phyloP scores from a whole-genome alignment of 805 yeast genomes.

The Clavispora asparagi region DNA sequence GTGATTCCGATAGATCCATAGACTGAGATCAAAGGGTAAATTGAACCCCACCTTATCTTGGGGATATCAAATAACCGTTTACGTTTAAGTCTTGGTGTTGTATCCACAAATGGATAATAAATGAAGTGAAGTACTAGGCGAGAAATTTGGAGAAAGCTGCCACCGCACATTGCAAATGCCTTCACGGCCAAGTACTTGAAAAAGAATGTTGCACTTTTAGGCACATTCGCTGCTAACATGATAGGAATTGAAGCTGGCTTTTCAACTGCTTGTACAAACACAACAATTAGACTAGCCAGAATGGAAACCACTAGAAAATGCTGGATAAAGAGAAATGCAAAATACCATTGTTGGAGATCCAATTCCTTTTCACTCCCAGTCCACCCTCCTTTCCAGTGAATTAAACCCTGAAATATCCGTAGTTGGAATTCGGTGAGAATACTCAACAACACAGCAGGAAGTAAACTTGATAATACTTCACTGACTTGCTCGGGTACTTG shows the following conservation, averaged over 20 bases:
- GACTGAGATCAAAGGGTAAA: slow-evolving; percentile 72
- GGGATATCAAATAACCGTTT: slow-evolving; percentile 40
- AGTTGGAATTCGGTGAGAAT: slow-evolving; percentile 61
- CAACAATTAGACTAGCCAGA: slow-evolving; percentile 68
- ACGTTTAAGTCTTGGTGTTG: slow-evolving; percentile 59
- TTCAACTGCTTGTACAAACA: slow-evolving; percentile 55
- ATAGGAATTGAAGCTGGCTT: slow-evolving; percentile 72
- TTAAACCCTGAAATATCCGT: slow-evolving; percentile 47
- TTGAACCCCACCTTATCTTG: slow-evolving; percentile 67
- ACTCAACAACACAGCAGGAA: slow-evolving; percentile 65
- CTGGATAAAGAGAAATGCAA: slow-evolving; percentile 74
- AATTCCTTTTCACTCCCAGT: slow-evolving; percentile 61
- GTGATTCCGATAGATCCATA: slow-evolving; percentile 74
- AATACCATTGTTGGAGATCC: slow-evolving; percentile 75
- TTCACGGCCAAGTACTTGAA: slow-evolving; percentile 70
- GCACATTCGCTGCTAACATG: slow-evolving; percentile 70
- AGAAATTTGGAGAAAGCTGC: slow-evolving; percentile 56
- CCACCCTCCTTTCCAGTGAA: slow-evolving; percentile 51
- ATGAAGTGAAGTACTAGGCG: slow-evolving; percentile 41
- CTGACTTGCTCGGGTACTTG: slow-evolving; percentile 49
- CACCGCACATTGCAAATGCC: slow-evolving; percentile 74
- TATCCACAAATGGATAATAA: slow-evolving; percentile 33
- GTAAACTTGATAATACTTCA: slow-evolving; percentile 52
- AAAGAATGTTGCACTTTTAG: slow-evolving; percentile 83
- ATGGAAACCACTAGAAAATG: slow-evolving; percentile 80